A percentile compares a stretch with the other conserved stretches of the same genome.
Evolutionary conservation across 1,139 yeast species (phyloP).

Genomic region (Hanseniaspora sp.): DNA sequence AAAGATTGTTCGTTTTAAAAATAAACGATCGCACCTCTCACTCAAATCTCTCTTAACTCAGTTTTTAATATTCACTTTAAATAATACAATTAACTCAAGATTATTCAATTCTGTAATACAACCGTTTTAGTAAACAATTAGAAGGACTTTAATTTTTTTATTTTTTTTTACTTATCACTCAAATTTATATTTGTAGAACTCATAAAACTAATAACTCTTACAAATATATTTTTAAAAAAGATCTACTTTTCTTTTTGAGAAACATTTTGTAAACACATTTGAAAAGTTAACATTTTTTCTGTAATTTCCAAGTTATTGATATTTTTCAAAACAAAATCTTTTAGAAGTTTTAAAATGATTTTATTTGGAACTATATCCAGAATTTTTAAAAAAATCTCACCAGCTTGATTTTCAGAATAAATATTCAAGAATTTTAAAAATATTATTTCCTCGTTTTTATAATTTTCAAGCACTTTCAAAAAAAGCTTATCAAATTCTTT

Average conservation of each 20-base stretch:
- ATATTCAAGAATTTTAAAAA: constrained; percentile 1
- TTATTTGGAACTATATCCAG: background rate
- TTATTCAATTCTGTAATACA: too few relatives aligned
- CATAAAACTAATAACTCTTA: too few relatives aligned
- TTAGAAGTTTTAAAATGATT: background rate
- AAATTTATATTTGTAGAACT: too few relatives aligned
- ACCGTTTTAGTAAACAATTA: too few relatives aligned
- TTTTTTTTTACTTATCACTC: too few relatives aligned
- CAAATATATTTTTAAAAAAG: too few relatives aligned
- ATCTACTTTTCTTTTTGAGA: background rate
- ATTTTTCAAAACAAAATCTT: background rate
- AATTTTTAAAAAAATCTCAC: background rate
- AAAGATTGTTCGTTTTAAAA: too few relatives aligned
- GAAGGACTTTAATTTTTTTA: too few relatives aligned
- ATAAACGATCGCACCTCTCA: too few relatives aligned
- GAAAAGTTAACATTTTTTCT: background rate
- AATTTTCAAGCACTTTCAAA: background rate
- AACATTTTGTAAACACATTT: background rate
- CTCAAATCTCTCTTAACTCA: too few relatives aligned
- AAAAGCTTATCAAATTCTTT: background rate
- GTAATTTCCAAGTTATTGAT: background rate
- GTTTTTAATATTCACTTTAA: too few relatives aligned
- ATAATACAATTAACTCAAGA: too few relatives aligned
- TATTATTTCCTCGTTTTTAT: background rate
- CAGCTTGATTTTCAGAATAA: background rate